phyloP scores from a whole-genome alignment of 345 rosid species.

The Acer campestre region DNA sequence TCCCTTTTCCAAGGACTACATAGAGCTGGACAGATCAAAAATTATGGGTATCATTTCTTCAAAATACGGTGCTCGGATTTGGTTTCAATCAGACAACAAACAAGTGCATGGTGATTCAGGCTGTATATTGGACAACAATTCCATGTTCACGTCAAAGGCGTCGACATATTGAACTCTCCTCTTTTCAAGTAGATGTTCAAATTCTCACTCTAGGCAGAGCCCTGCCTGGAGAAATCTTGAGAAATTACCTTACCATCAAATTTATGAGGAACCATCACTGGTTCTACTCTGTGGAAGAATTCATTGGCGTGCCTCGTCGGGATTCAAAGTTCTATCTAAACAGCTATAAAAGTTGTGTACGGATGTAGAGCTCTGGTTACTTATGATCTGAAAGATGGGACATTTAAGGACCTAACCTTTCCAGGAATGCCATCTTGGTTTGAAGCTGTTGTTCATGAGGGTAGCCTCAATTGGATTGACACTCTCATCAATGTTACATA shows the following conservation, averaged over 20 bases:
- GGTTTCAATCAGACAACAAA: slow-evolving; percentile 33
- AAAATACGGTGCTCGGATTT: slow-evolving; percentile 44
- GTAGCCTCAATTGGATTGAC: slow-evolving; percentile 21
- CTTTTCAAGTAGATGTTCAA: slow-evolving; percentile 36
- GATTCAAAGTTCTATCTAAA: neutral
- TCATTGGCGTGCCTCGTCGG: slow-evolving; percentile 27
- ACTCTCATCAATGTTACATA: neutral
- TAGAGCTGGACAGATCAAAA: slow-evolving; percentile 32
- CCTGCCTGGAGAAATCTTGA: slow-evolving; percentile 33
- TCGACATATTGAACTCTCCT: slow-evolving; percentile 4
- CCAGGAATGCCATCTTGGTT: neutral
- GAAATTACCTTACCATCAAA: neutral
- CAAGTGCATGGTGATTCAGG: slow-evolving; percentile 25
- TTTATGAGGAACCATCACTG: neutral
- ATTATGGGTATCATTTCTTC: neutral
- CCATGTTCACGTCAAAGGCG: too few species aligned
- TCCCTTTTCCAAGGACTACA: slow-evolving; percentile 39
- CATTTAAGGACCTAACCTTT: neutral
- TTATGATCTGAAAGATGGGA: neutral
- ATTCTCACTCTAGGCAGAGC: slow-evolving; percentile 33
- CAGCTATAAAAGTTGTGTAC: neutral
- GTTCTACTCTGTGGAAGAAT: slow-evolving; percentile 30
- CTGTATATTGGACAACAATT: too few species aligned
- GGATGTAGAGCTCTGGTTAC: neutral
- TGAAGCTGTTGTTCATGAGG: neutral